Evolutionary conservation across 208 protist species (phyloP), one percentile per base, ranked within the genome.

Genomic region (Crithidia fasciculata): DNA sequence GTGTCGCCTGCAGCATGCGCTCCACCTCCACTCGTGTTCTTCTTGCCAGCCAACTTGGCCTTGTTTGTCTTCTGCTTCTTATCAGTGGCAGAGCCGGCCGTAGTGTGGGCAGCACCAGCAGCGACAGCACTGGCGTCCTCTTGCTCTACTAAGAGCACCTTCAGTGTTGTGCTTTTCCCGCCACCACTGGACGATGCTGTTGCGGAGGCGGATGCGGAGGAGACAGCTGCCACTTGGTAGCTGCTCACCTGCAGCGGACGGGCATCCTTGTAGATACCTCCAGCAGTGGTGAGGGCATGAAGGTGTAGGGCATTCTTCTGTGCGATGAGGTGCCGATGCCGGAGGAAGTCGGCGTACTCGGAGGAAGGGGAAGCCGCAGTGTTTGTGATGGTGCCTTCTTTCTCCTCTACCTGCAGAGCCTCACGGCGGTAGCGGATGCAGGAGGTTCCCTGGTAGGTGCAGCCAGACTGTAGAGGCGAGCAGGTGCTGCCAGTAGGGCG

Each of bases 141-240:
- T 4, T 88, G 82, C n/a, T 78, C 69, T 13, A 92, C 81, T 5
- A 76, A 85, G 28, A 85, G 39, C 12, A 92, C 74, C 28, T 86
- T 88, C 8, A 87, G 73, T 4, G 36, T 44, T 8, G 43, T 56
- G 5, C 67, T 61, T 7, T 45, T 49, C 18, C 54, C 54, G 19
- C 37, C 40, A 62, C 57, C 57, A 47, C 15, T 13, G 5, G 70
- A 53, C 3, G 57, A 65, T 16, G 28, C 28, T 0, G 0, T 28
- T 28, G 28, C 28, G 0, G 28, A 28, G 28, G 28, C 28, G 28
- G 28, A 28, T 28, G 28, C 28, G 28, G 28, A 28, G 1, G 28
- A 72, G 62, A 16, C 58, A 53, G n/a, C 60, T 72, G 28, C 28
- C 12, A 93, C 79, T 7, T 85, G 77, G 37, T 90, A 85, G 55